Evolutionary conservation across 2,329 filamentous ascomycete species (phyloP), one percentile per base, ranked within the genome.

Genomic region (Ilyonectria sp.): DNA sequence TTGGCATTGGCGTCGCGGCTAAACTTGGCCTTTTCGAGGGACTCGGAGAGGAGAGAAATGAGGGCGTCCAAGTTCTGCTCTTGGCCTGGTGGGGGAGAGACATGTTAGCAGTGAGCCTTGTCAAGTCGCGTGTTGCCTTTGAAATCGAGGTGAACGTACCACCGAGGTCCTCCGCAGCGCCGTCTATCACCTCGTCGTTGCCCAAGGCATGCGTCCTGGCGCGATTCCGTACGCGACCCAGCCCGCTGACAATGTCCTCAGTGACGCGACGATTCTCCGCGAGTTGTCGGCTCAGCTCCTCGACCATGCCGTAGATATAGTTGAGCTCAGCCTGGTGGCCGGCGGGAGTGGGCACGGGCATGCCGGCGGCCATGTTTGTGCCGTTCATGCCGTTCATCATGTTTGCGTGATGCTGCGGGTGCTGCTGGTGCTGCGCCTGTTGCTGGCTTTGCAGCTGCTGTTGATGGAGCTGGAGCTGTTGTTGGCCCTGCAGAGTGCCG

Each of bases 241-340:
- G 84, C 46, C 88, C 88, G n/a, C 83, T 84, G 56, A 92, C 88
- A 53, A 92, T 90, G 29, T 90, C 87, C 70, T 90, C 87, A n/a
- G 89, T 87, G 43, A 87, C 86, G 47, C 86, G 84, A 71, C 88
- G 84, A 76, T 90, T 91, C 58, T 90, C 88, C 13, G 89, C 86
- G 33, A 92, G 83, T 75, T 91, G 88, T 37, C 87, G 86, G 73
- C 89, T 90, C 54, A 92, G 83, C 76, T 91, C 89, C 75, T 92
- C 90, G 11, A 92, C 90, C 87, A 92, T 89, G 71, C 85, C 84
- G 76, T 91, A 91, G 75, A 92, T 90, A 79, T 90, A 89, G 76
- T 90, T 91, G 67, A 92, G 85, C 79, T 92, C 90, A 59, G 89
- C 87, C 78, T 92, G 89, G 77, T 92, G 90, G 54, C 89, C 90